phyloP scores from a whole-genome alignment of 805 yeast species.

The Myxozyma mucilagina region DNA sequence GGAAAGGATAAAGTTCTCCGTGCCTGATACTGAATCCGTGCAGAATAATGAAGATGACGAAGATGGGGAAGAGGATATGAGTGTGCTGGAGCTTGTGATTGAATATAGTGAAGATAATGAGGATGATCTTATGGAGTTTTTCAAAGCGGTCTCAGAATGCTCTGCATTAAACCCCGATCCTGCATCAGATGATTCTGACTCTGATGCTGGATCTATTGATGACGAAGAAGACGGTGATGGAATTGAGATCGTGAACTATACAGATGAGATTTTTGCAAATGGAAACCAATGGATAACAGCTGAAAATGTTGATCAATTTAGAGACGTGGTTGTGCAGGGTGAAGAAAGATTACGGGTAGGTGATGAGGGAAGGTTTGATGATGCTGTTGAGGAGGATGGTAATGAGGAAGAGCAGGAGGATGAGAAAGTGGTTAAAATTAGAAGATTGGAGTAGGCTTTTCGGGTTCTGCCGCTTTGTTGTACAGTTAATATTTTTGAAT shows the following conservation, averaged over 20 bases:
- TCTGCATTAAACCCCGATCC: conserved; percentile 9
- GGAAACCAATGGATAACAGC: conserved; percentile 29
- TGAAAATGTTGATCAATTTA: conserved; percentile 28
- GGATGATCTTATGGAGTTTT: conserved; percentile 5
- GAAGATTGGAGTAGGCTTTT: conserved; percentile 42
- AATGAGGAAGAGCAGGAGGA: conserved; percentile 2
- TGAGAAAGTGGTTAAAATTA: background rate
- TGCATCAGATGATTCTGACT: background rate
- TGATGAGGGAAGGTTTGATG: background rate
- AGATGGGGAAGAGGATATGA: background rate
- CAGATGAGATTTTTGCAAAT: conserved; percentile 11
- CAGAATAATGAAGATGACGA: conserved; percentile 1
- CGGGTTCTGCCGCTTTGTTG: conserved; percentile 55
- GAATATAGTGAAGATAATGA: conserved; percentile 3
- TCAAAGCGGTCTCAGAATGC: conserved; percentile 15
- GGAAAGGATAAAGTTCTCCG: conserved; percentile 12
- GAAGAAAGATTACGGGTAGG: conserved; percentile 12
- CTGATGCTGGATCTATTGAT: background rate
- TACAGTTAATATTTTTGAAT: too few species aligned
- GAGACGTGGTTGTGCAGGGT: conserved; percentile 15
- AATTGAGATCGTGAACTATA: background rate
- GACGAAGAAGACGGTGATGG: conserved; percentile 8
- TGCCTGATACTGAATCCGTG: background rate
- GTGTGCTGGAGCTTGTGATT: background rate
- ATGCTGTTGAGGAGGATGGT: conserved; percentile 13